A percentile compares a stretch with the other conserved stretches of the same genome.
Conservation (phyloP, 208 protist species). For the Acanthamoeba healyi region DNA sequence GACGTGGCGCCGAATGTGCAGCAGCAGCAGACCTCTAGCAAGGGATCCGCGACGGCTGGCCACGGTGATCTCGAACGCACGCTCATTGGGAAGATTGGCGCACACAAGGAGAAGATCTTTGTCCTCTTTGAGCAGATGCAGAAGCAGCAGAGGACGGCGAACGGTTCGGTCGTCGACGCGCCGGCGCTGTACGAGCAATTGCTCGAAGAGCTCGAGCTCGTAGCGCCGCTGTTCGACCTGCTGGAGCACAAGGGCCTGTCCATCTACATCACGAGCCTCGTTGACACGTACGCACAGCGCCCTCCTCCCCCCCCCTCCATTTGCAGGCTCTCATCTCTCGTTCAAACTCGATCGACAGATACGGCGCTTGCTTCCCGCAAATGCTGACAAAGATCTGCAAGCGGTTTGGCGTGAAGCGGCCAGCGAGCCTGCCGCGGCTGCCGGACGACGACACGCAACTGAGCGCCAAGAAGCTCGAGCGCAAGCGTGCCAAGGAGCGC, state of each 20-base stretch:
- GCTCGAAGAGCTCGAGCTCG: not conserved
- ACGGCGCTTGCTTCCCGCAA: not conserved
- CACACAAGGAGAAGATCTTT: not conserved
- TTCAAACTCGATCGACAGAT: not conserved
- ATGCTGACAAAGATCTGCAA: conserved; percentile 35
- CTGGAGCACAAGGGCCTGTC: not conserved
- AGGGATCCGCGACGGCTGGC: too few relatives aligned
- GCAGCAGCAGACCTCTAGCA: too few relatives aligned
- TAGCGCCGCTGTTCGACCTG: conserved; percentile 45
- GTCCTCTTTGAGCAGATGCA: not conserved
- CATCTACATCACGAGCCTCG: conserved; percentile 8
- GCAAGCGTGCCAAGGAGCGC: conserved; percentile 21
- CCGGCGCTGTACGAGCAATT: not conserved
- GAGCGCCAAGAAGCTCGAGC: conserved; percentile 61
- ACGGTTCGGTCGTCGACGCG: not conserved
- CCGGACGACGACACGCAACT: not conserved
- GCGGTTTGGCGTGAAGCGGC: conserved; percentile 34
- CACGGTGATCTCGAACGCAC: not conserved
- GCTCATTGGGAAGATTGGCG: conserved; percentile 12
- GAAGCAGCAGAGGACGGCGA: not conserved
- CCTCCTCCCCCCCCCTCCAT: too few relatives aligned
- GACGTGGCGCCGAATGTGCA: too few relatives aligned
- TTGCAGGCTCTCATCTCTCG: not conserved
- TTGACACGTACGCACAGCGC: not conserved
- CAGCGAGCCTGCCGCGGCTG: not conserved